These are phyloP conservation scores for Priceomyces carsonii DNA, from an alignment of 805 yeast species.

Conservation along the genomic window DNA sequence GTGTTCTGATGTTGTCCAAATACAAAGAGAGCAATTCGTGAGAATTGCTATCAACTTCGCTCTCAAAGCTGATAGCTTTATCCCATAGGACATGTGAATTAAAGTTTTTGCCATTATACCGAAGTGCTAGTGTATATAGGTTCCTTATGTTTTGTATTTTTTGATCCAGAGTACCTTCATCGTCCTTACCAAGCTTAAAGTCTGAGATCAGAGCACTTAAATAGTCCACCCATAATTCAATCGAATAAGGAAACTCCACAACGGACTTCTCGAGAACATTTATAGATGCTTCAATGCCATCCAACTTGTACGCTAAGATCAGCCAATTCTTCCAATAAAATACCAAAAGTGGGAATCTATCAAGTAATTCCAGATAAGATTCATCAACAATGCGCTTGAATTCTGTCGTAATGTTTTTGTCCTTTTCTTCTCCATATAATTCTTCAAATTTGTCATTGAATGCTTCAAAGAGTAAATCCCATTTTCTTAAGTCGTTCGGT, in stretches of 20 bases:
- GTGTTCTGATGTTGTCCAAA: conserved; percentile 52
- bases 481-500: conserved; percentile 34
- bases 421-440: conserved; percentile 8
- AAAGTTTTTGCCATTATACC: conserved; percentile 66
- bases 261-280: conserved; percentile 46
- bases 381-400: conserved; percentile 18
- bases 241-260: conserved; percentile 52
- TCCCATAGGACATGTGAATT: conserved; percentile 85
- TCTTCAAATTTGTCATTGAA: conserved; percentile 23
- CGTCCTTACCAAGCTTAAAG: conserved; percentile 19
- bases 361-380: conserved; percentile 37
- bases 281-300: conserved; percentile 55
- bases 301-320: conserved; percentile 54
- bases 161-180: conserved; percentile 22
- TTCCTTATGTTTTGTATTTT: conserved; percentile 30
- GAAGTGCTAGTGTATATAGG: conserved; percentile 51
- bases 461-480: conserved; percentile 41
- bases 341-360: conserved; percentile 57
- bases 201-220: conserved; percentile 49
- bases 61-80: conserved; percentile 62
- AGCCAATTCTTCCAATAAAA: conserved; percentile 66
- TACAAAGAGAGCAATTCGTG: conserved; percentile 43
- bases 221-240: conserved; percentile 73
- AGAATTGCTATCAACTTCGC: conserved; percentile 31
- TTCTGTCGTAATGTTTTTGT: conserved; percentile 12